Evolutionary conservation across 352 stramenopile genomes (phyloP), one percentile per base, ranked within the genome.

Genomic region (Thraustochytrium sp.): DNA sequence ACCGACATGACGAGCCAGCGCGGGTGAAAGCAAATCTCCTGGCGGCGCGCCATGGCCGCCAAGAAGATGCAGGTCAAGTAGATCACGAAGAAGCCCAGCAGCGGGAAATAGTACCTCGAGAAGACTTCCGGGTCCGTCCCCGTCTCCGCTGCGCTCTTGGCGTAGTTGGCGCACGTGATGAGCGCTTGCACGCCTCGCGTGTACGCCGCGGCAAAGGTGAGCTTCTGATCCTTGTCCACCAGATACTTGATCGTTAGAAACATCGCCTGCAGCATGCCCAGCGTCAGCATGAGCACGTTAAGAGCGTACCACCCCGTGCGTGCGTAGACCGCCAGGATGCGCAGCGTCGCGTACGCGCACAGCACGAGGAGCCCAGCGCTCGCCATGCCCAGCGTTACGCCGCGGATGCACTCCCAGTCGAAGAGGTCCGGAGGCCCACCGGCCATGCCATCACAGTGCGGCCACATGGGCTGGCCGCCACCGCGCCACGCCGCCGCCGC

Each of bases 141-240:
- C 8, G 68, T 49, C 34, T 80, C 68, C 23, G 68, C 68, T 4
- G 68, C 68, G 9, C 44, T 29, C 38, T 61, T 80, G 4, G 68
- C 68, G n/a, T 80, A 80, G 46, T 80, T 80, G 13, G 68, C 68
- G 53, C 68, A 63, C 9, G 68, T 80, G 2, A 80, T 62, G 21
- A 80, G 37, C 68, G 68, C 31, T 31, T 80, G 68, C 46, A 80
- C 31, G 1, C 68, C 68, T 21, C 68, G 48, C 34, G 40, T 13
- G 51, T 80, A 63, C 23, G 23, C 65, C 37, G 65, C 65, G 13
- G 44, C 48, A 34, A 80, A 80, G 18, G 44, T 80, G 37, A 80
- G 53, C 68, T 65, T 61, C 51, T 80, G 68, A 13, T 80, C 53
- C 48, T 51, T 61, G 48, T 55, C 68, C 31, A 34, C 26, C 16